Base-by-base conservation (phyloP, 768 basidiomycete genomes). In the Pisolithus sp. region DNA sequence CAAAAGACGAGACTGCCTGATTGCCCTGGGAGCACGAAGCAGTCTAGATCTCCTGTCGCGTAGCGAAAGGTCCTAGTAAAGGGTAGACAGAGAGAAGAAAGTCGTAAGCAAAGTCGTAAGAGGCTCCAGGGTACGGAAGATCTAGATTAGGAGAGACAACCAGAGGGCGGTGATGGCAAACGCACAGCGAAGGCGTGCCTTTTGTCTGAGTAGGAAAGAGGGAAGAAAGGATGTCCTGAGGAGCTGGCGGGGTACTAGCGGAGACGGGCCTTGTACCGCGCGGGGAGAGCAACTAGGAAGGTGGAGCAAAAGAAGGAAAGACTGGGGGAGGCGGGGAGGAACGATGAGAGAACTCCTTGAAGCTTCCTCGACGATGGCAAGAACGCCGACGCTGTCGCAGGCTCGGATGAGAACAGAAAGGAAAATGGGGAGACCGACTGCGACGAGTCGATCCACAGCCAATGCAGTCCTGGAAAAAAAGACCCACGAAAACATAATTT, bases 171-270 rank as follows among this genome's bases (percentile, higher is more conserved):
- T 57, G 59, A 65, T 79, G 88, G 86, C 86, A 75, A 76, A 91
- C 88, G 88, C 88, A 77, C 88, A 89, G 76, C 85, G 77, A 90
- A 91, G 88, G 88, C 88, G 88, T 78, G 86, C 86, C 86, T 89
- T 89, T 90, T 89, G 64, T 60, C 66, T 63, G 57, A 59, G 63
- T 46, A 59, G 62, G 58, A 62, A 63, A 59, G 61, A 64, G 61
- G 59, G 55, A 48, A 53, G 31, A 52, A 48, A 23, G 48, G 36
- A 49, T 37, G 60, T 61, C 60, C 56, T 63, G 57, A 53, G 48
- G 50, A 62, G 57, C 44, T 51, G 26, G 40, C 23, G 7, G 40
- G 52, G 24, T 46, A 42, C 53, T 49, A 51, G 46, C 50, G 49
- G 58, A 52, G 40, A 53, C 52, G 46, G 13, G 56, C 52, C 60